phyloP scores from a whole-genome alignment of 441 rosid genomes.

The Erodium chrysanthum region DNA sequence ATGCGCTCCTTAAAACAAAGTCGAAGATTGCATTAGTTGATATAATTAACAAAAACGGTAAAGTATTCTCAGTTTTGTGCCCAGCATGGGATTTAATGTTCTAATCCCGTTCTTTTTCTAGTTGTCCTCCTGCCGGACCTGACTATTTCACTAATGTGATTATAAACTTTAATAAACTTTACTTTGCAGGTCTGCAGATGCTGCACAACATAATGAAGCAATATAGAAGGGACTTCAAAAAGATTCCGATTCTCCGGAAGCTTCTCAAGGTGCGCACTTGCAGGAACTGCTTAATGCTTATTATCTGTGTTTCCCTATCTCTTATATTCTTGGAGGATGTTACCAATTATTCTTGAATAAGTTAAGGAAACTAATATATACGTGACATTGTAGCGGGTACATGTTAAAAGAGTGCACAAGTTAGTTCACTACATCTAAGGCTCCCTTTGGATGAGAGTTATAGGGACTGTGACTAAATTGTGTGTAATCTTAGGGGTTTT shows the following conservation, averaged over 20 bases:
- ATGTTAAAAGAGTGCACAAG: not conserved
- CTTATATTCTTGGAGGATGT: too few relatives aligned
- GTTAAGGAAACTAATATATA: too few relatives aligned
- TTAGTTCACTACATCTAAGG: not conserved
- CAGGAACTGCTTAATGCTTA: constrained; percentile 9
- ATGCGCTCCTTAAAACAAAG: constrained; percentile 88
- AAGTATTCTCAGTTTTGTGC: constrained; percentile 21
- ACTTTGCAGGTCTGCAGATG: constrained; percentile 75
- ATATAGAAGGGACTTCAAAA: constrained; percentile 79
- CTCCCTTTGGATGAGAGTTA: not conserved
- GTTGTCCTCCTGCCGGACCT: not conserved
- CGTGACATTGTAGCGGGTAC: not conserved
- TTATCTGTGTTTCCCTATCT: not conserved
- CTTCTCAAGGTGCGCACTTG: constrained; percentile 65
- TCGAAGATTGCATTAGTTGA: constrained; percentile 68
- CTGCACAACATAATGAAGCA: constrained; percentile 92
- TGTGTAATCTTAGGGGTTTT: not conserved
- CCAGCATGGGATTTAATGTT: constrained; percentile 7
- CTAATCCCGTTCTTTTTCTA: not conserved
- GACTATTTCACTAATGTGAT: constrained; percentile 13
- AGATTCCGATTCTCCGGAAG: constrained; percentile 92
- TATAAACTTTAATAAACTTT: constrained; percentile 7
- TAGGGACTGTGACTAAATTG: not conserved
- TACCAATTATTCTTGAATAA: too few relatives aligned
- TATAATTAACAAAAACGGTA: constrained; percentile 89